Base-by-base conservation (phyloP, 1,284 basidiomycete genomes). In the Ganoderma lucidum region DNA sequence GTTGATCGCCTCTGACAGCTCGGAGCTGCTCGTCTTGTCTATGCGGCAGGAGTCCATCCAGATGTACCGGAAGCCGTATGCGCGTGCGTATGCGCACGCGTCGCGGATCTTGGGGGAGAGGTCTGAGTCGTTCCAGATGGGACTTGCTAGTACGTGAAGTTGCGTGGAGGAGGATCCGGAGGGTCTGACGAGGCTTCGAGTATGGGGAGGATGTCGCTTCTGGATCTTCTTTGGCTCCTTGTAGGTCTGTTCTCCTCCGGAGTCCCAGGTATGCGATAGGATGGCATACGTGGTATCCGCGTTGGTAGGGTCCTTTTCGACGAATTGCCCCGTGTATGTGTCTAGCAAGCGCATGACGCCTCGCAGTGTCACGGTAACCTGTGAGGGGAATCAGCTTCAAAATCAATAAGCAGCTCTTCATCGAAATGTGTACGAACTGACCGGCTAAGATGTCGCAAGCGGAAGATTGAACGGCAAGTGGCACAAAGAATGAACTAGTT, bases 1-100 rank as follows among this genome's bases (percentile, higher is more conserved):
- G 9, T 30, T 30, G 51, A 15, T 28, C 28, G 28, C 28, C 3
- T 12, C 51, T 5, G 51, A 48, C 45, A 48, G 45, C 19, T 48
- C 45, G 19, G 45, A 48, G 45, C 45, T 48, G 45, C 45, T 48
- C 45, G 45, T n/a, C 45, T 48, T 48, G 45, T 48, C 45, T 12
- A 48, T 48, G 41, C 41, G 14, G 41, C 41, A 12, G 12, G 41
- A 42, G 41, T 42, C 41, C 2, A 42, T 42, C 41, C 41, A 42
- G 41, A 15, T 42, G 41, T 42, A 42, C 4, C 41, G 41, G 41
- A 42, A 42, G 41, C 41, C 41, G 14, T 42, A 2, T 14, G 41
- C 41, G 4, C 41, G 41, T 14, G 41, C 41, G 41, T 42, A 15
- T 3, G 41, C 41, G 14, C n/a, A 48, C n/a, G 45, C 45, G 8